A percentile compares a stretch with the other conserved stretches of the same genome.
Conservation (phyloP, 2,329 filamentous ascomycete species). For the Microdochium bolleyi region DNA sequence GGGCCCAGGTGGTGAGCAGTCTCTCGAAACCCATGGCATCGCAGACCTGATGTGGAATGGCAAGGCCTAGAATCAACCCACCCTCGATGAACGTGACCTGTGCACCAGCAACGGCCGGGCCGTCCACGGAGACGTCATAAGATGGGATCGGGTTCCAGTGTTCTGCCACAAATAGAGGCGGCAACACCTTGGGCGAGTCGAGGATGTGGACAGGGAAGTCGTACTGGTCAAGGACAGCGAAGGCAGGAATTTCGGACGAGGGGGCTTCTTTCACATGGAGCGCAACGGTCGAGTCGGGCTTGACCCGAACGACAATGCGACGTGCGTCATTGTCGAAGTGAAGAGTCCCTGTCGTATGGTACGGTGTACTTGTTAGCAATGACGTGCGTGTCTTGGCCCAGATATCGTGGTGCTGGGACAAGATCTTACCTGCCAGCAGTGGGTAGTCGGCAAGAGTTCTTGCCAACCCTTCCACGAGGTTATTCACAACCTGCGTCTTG, state of each 20-base stretch:
- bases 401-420: no score
- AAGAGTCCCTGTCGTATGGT: no score
- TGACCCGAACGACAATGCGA: no score
- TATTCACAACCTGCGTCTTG: background rate
- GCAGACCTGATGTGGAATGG: conserved; percentile 1
- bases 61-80: conserved; percentile 1
- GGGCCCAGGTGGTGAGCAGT: conserved; percentile 1
- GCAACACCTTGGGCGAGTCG: conserved; percentile 1
- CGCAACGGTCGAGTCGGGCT: no score
- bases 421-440: no score
- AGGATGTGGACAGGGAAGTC: conserved; percentile 1
- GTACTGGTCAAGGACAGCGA: conserved; percentile 1
- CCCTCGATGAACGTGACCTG: conserved; percentile 2
- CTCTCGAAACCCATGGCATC: background rate
- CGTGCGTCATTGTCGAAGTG: no score
- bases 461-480: no score
- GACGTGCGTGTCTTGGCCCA: no score
- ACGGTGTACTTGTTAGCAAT: no score
- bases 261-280: no score
- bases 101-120: conserved; percentile 1
- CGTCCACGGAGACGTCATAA: background rate
- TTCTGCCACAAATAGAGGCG: background rate
- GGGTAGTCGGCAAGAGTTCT: no score
- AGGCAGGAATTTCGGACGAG: background rate
- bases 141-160: background rate